A percentile compares a stretch with the other conserved stretches of the same genome.
Evolutionary conservation across 495 filamentous ascomycete species (phyloP).

Genomic region (Aeminium ludgeri): DNA sequence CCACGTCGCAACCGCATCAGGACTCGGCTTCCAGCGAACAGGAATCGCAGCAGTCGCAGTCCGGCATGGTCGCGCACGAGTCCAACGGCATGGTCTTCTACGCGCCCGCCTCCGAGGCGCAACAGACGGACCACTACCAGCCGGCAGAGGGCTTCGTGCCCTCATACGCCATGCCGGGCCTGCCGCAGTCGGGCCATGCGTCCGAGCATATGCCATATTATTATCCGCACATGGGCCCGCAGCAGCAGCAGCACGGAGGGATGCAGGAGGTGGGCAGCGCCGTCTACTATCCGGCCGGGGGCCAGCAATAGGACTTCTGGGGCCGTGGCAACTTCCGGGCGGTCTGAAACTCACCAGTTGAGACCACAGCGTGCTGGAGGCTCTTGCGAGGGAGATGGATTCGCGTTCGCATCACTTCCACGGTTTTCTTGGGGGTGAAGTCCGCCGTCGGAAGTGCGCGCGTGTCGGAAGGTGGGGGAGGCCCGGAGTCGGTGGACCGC

Average conservation of each 20-base stretch:
- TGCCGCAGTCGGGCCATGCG: conserved; percentile 1
- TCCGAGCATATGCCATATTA: neutral
- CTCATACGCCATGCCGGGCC: conserved; percentile 12
- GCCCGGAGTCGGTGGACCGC: too few relatives aligned
- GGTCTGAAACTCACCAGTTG: too few relatives aligned
- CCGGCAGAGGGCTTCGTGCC: conserved; percentile 16
- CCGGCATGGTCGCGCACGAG: conserved; percentile 75
- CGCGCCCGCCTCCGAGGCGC: conserved; percentile 59
- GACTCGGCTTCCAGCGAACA: conserved; percentile 9
- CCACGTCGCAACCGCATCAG: neutral
- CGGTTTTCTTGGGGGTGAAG: too few relatives aligned
- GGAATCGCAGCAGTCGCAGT: conserved; percentile 33
- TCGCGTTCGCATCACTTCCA: too few relatives aligned
- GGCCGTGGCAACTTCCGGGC: too few relatives aligned
- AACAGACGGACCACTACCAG: conserved; percentile 23
- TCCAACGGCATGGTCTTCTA: conserved; percentile 92
- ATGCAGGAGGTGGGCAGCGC: neutral
- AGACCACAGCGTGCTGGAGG: too few relatives aligned
- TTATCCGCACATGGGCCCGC: neutral
- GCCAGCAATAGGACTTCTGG: too few relatives aligned
- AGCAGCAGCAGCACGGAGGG: neutral
- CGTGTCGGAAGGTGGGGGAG: too few relatives aligned
- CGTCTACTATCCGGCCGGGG: neutral
- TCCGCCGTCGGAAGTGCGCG: too few relatives aligned
- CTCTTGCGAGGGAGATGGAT: too few relatives aligned